phyloP scores from a whole-genome alignment of 164 flowering plant genomes.

The Vitis amurensis region DNA sequence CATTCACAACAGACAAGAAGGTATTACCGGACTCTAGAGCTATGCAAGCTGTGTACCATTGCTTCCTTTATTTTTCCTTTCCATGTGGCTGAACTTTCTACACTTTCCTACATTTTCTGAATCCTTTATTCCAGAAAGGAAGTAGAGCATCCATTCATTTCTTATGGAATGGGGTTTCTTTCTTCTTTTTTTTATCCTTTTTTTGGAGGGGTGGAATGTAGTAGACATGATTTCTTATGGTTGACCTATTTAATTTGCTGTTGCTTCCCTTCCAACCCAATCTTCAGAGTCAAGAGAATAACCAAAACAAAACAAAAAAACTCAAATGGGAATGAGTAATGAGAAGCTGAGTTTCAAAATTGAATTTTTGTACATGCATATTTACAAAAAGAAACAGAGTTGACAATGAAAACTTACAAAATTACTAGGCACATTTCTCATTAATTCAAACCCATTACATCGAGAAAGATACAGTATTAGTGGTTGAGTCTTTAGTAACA shows the following conservation, averaged over 20 bases:
- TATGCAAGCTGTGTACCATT: background rate
- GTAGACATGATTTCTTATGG: background rate
- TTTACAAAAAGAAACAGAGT: background rate
- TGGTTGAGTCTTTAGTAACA: background rate
- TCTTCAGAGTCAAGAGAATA: background rate
- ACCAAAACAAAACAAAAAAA: background rate
- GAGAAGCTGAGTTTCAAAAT: no score
- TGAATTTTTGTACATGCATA: background rate
- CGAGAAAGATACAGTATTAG: background rate
- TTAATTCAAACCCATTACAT: background rate
- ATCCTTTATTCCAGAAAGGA: background rate
- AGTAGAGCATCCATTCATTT: no score
- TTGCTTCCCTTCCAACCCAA: background rate
- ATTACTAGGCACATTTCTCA: background rate
- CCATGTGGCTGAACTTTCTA: background rate
- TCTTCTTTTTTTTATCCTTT: background rate
- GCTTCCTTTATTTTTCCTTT: background rate
- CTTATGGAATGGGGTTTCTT: no score
- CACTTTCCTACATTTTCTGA: background rate
- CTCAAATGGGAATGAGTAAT: background rate
- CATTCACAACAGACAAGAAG: background rate
- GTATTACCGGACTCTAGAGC: background rate
- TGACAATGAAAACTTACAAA: background rate
- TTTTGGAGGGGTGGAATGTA: background rate
- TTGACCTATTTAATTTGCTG: background rate